phyloP scores from a whole-genome alignment of 108 stramenopile species.

The Cyclotella choctawhatcheeana region DNA sequence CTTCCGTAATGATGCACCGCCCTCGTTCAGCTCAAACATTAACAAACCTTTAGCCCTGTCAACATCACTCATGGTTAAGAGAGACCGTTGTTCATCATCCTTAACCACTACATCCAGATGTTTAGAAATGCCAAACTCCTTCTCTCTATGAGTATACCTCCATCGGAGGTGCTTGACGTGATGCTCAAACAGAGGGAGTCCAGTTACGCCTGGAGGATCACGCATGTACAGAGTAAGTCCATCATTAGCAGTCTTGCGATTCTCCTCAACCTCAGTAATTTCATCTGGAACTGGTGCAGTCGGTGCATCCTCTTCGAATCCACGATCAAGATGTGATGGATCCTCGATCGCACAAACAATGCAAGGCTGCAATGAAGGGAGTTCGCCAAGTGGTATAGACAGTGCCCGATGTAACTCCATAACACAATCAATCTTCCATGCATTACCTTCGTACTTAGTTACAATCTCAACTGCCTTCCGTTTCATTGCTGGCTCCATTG shows the following conservation, averaged over 20 bases:
- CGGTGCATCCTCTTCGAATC: neutral
- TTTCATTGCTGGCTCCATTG: conserved; percentile 16
- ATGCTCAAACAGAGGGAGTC: neutral
- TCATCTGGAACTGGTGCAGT: neutral
- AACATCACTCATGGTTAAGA: neutral
- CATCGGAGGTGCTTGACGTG: neutral
- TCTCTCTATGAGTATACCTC: neutral
- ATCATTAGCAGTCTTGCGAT: neutral
- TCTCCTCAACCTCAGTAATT: neutral
- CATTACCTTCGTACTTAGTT: neutral
- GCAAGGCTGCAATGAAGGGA: conserved; percentile 16
- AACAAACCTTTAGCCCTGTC: neutral
- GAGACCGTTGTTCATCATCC: neutral
- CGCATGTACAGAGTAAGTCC: neutral
- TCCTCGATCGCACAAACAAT: conserved; percentile 12
- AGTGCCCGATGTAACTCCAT: neutral
- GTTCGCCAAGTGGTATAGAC: conserved; percentile 2
- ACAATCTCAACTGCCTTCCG: conserved; percentile 10
- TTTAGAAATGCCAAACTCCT: neutral
- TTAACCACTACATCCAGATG: neutral
- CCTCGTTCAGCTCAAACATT: neutral
- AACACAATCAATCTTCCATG: conserved; percentile 7
- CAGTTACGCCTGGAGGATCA: neutral
- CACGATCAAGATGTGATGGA: conserved; percentile 13
- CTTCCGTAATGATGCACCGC: neutral